Evolutionary conservation across 371 early-diverging fungal genomes (phyloP), one percentile per base, ranked within the genome.

Genomic region (Basidiobolus meristosporus): DNA sequence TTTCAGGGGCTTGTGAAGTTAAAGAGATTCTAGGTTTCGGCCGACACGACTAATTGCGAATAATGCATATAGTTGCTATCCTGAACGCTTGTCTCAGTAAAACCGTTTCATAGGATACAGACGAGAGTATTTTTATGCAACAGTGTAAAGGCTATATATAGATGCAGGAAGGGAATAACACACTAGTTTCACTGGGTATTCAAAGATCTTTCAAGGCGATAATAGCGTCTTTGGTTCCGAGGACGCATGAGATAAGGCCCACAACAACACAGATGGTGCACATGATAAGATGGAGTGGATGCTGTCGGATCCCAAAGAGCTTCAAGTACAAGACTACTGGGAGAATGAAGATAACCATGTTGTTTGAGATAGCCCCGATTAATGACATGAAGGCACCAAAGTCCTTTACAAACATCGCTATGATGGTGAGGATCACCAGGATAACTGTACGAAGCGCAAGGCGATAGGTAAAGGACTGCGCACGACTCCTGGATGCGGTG

Each of bases 311-410:
- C n/a, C 77, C 77, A 54, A 70, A 84, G 9, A 90, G 54, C 42
- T 71, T 68, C 19, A 77, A 51, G 53, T 87, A 80, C 49, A 75
- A 85, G 11, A 77, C 44, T n/a, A 85, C 65, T 2, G 90, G 90
- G 47, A 88, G 70, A 15, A 88, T 72, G 51, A 87, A 86, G 19
- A 83, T 79, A 30, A 84, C 61, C 51, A 68, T 57, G 40, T 75
- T 78, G 39, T 75, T 82, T 19, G 77, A 66, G 31, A 87, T 52
- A 1, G 86, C 77, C 18, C 90, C 90, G 23, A 90, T 48, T 17
- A 90, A 56, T 10, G 81, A 68, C 78, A 88, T 82, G 39, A 85
- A 63, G 46, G 74, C 70, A 36, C 72, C 73, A 57, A 90, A 86
- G 56, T 69, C 73, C 14, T 86, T 79, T 11, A 90, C 63, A 36